These are phyloP conservation scores for Gossypium stocksii DNA, from an alignment of 345 rosid genomes.

Conservation along the genomic window DNA sequence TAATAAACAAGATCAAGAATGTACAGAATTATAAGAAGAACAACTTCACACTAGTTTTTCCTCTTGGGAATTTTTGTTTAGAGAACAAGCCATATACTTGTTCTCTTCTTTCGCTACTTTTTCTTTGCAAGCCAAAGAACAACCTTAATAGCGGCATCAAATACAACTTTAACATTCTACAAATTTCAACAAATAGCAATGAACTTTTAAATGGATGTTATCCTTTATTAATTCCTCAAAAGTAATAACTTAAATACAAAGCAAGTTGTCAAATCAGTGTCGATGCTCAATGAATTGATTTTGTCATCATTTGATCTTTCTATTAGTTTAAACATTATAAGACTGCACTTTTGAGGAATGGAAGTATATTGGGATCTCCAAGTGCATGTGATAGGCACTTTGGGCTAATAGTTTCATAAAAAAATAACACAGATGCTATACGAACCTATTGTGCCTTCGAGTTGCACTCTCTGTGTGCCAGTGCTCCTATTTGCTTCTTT, in stretches of 20 bases:
- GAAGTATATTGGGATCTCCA: neutral
- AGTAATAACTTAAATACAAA: neutral
- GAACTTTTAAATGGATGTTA: neutral
- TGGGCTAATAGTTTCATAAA: neutral
- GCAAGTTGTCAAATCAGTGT: neutral
- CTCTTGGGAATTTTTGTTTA: slow-evolving; percentile 16
- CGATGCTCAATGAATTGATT: too few species aligned
- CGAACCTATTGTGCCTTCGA: slow-evolving; percentile 58
- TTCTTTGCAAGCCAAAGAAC: slow-evolving; percentile 7
- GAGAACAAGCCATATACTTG: slow-evolving; percentile 42
- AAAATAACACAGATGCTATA: neutral
- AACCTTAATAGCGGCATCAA: too few species aligned
- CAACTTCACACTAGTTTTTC: neutral
- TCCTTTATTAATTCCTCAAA: neutral
- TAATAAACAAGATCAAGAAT: neutral
- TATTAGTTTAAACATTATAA: neutral
- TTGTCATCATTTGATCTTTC: neutral
- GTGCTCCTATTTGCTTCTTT: too few species aligned
- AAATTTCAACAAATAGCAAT: too few species aligned
- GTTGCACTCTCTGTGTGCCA: too few species aligned
- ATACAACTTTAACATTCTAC: too few species aligned
- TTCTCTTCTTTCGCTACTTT: slow-evolving; percentile 44
- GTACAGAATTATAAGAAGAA: neutral
- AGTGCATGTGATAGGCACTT: neutral
- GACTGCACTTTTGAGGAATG: too few species aligned